Base-by-base conservation (phyloP, 192 early-diverging fungal species). In the Podila horticola region DNA sequence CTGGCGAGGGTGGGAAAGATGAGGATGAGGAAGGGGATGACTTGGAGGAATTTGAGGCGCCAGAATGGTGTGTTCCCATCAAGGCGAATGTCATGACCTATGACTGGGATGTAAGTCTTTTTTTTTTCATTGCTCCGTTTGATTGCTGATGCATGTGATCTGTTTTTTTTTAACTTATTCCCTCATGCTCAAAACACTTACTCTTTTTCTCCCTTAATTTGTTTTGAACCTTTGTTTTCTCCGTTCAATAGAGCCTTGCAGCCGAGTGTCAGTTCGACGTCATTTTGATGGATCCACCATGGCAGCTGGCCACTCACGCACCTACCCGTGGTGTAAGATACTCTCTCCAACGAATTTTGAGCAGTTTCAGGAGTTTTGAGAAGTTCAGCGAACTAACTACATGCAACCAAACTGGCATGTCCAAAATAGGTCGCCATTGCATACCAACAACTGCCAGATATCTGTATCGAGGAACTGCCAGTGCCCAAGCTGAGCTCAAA, bases 21-120 rank as follows among this genome's bases (percentile, higher is more conserved):
- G 64, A 26, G 7, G 60, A 34, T 6, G 71, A 72, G n/a, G 77
- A 79, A 15, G 70, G 59, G 0, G 76, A 79, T 73, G 74, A 75
- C 52, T 77, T 93, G 84, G 92, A 91, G 75, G 93, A 95, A 67
- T 97, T 95, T 79, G 90, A 92, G 72, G 95, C 95, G 30, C 96
- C 96, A 13, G 88, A 96, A 71, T 97, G 95, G 95, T 96, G 95
- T 81, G 90, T 97, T 24, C 96, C 96, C 17, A 97, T 97, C 72
- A 96, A 97, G 75, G 94, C 97, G 28, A 95, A 97, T 84, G 97
- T 98, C 34, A 91, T 95, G 90, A 94, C 91, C 60, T 98, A 96
- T 92, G 97, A 98, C 66, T 98, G 96, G 95, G 88, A 92, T 82
- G 87, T 91, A 86, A 71, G 86, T 13, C 13, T 38, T 48, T 62